Evolutionary conservation across 176 grass and related monocot genomes (phyloP), one percentile per base, ranked within the genome.

Genomic region (Neostapfia colusana): DNA sequence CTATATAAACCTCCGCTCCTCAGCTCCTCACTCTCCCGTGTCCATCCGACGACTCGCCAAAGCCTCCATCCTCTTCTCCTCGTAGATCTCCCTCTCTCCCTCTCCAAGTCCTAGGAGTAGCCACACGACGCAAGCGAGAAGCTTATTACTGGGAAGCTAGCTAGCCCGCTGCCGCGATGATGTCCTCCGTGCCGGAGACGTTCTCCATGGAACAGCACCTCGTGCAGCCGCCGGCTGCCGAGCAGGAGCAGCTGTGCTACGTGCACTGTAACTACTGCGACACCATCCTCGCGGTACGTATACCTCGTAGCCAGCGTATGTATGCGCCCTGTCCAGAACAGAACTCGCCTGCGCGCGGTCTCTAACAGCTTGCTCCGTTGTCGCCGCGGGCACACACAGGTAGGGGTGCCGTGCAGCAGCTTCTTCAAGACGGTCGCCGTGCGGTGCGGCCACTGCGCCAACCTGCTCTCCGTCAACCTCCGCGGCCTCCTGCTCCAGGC

Each of bases 201-300:
- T 90, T 95, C 93, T 86, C 83, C 40, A 20, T 86, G 59, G 92
- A 95, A 74, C 85, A 90, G 34, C 87, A 92, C 76, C 75, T 89
- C 86, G 41, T 76, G 21, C 84, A 51, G 69, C 69, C 13, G 80
- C 61, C 49, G 57, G 65, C 82, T 14, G 74, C 87, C 78, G 96
- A 99, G 96, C 87, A 99, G 67, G 96, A 95, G 92, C 96, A 95
- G 70, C 89, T 99, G 85, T 99, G 96, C 96, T 99, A 95, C 89
- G 96, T 99, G 69, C 82, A 99, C 89, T 99, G 96, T 89, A 95
- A 87, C 81, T 92, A 90, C 77, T 99, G 96, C 85, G 96, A 99
- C 77, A 99, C 91, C 73, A 89, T 92, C 77, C 96, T 99, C 82
- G 96, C 88, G 80, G 91, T 99, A 84, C 44, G 68, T 68, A 17